A percentile compares a stretch with the other conserved stretches of the same genome.
These are phyloP conservation scores for Curvularia sp. DNA, from an alignment of 2,329 filamentous ascomycete species.

Conservation along the genomic window DNA sequence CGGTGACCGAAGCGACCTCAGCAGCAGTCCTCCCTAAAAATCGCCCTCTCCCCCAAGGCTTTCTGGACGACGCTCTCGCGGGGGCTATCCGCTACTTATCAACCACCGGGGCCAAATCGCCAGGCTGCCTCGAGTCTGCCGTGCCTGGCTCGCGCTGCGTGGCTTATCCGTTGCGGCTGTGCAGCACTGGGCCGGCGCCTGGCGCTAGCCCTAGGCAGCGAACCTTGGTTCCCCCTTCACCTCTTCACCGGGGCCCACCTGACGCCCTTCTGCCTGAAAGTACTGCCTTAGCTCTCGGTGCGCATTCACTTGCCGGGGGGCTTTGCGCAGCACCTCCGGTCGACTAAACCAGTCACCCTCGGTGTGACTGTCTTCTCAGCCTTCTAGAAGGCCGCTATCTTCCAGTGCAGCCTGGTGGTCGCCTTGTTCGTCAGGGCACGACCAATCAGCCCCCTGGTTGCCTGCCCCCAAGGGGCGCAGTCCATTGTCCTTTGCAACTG, in stretches of 20 bases:
- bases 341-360: constrained; percentile 40
- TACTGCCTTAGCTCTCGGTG: constrained; percentile 33
- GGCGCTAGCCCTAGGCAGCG: constrained; percentile 42
- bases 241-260: constrained; percentile 22
- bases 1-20: constrained; percentile 33
- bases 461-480: constrained; percentile 37
- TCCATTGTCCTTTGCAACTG: constrained; percentile 18
- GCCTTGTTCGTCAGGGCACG: constrained; percentile 34
- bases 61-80: constrained; percentile 27
- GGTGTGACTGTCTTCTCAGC: constrained; percentile 20
- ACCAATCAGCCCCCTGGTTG: constrained; percentile 27
- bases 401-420: constrained; percentile 35
- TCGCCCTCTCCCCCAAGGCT: constrained; percentile 2
- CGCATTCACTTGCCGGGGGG: constrained; percentile 33
- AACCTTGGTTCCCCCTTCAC: constrained; percentile 35
- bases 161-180: constrained; percentile 37
- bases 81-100: constrained; percentile 37
- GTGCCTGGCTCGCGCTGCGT: constrained; percentile 18
- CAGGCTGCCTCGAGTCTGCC: constrained; percentile 42
- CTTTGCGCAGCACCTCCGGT: constrained; percentile 36
- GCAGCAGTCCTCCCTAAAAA: neutral
- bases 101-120: constrained; percentile 20
- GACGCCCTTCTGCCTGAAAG: constrained; percentile 37
- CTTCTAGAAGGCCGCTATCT: constrained; percentile 39
- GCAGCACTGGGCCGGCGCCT: constrained; percentile 25